phyloP scores from a whole-genome alignment of 1,139 yeast genomes.

The Sporopachydermia cereana region DNA sequence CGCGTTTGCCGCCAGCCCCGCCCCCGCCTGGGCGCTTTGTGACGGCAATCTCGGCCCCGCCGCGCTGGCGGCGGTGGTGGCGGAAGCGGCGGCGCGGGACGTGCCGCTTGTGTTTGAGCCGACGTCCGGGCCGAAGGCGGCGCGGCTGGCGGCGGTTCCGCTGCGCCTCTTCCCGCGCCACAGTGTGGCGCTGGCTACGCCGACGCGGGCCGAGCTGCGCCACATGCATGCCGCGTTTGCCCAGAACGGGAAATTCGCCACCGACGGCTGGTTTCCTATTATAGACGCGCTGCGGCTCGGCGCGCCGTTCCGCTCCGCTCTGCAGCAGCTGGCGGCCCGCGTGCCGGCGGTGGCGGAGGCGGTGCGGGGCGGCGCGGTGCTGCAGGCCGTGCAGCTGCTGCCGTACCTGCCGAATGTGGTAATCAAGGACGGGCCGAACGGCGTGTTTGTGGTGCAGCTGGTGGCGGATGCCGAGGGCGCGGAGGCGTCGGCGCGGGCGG shows the following conservation, averaged over 20 bases:
- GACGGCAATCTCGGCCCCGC: conserved; percentile 56
- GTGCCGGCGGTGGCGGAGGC: conserved; percentile 20
- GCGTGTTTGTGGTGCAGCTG: conserved; percentile 42
- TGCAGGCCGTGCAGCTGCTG: conserved; percentile 55
- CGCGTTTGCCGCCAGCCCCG: conserved; percentile 21
- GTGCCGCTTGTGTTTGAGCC: conserved; percentile 55
- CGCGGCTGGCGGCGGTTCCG: conserved; percentile 23
- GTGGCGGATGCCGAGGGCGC: conserved; percentile 11
- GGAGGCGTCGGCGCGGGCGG: background rate
- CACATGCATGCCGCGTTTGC: conserved; percentile 42
- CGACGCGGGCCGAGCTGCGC: conserved; percentile 53
- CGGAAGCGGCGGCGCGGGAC: conserved; percentile 14
- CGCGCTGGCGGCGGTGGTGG: conserved; percentile 31
- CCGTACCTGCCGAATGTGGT: conserved; percentile 64
- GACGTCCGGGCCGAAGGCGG: conserved; percentile 55
- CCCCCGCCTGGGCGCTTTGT: conserved; percentile 39
- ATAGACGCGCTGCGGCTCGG: conserved; percentile 51
- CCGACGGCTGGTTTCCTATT: conserved; percentile 63
- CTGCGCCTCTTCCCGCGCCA: conserved; percentile 24
- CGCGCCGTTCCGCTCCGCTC: conserved; percentile 31
- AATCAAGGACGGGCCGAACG: conserved; percentile 57
- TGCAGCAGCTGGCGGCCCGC: conserved; percentile 24
- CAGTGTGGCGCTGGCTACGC: conserved; percentile 42
- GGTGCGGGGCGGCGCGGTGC: conserved; percentile 41
- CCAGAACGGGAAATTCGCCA: conserved; percentile 40